Evolutionary conservation across 805 yeast genomes (phyloP).

Genomic region (Grigorovia humatica): DNA sequence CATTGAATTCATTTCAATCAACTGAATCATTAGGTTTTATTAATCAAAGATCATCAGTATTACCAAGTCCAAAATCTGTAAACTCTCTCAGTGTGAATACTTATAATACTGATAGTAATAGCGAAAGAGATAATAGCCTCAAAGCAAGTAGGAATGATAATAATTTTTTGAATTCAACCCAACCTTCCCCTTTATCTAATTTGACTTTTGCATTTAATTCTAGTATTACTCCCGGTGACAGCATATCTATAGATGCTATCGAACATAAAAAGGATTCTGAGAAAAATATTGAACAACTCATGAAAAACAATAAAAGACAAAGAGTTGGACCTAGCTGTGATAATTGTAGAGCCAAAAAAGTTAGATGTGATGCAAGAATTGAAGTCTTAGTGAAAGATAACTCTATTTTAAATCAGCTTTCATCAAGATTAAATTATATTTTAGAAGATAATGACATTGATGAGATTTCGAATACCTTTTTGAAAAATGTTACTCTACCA

Average conservation of each 20-base stretch:
- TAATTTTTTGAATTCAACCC: neutral
- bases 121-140: too few relatives aligned
- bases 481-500: slow-evolving; percentile 1
- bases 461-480: slow-evolving; percentile 1
- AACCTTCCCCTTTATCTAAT: too few relatives aligned
- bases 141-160: too few relatives aligned
- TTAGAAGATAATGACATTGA: slow-evolving; percentile 9
- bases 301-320: slow-evolving; percentile 34
- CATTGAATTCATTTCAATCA: neutral
- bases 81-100: neutral
- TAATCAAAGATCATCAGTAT: neutral
- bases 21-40: neutral
- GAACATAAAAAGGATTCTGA: neutral
- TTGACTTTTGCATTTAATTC: too few relatives aligned
- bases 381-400: slow-evolving; percentile 29
- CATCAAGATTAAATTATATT: slow-evolving; percentile 16
- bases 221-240: too few relatives aligned
- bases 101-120: neutral
- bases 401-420: slow-evolving; percentile 10
- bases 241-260: neutral
- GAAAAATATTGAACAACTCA: neutral
- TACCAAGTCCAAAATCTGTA: neutral
- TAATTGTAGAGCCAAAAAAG: slow-evolving; percentile 55
- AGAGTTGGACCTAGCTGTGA: slow-evolving; percentile 71
- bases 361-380: slow-evolving; percentile 63